A percentile compares a stretch with the other conserved stretches of the same genome.
Conservation (phyloP, 371 early-diverging fungal genomes). For the Mortierella sp. region DNA sequence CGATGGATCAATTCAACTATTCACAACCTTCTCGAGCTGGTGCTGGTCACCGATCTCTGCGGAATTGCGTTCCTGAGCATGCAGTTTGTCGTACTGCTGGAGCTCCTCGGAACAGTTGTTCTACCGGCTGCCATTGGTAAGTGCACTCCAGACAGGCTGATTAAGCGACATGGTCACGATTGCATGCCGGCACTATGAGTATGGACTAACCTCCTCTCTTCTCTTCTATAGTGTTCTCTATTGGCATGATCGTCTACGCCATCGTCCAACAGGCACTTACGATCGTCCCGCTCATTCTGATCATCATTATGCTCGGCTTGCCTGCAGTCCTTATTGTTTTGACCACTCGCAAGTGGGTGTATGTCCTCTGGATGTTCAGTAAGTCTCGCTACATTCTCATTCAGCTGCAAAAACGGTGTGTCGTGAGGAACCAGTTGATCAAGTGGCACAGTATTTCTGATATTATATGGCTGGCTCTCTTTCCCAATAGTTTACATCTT, state of each 20-base stretch:
- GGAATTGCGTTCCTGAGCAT: constrained; percentile 91
- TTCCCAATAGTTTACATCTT: constrained; percentile 61
- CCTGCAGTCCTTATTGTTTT: constrained; percentile 89
- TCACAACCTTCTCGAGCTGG: constrained; percentile 92
- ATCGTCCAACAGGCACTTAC: constrained; percentile 15
- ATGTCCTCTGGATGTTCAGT: constrained; percentile 83
- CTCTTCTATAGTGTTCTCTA: constrained; percentile 32
- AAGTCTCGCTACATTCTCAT: too few species aligned
- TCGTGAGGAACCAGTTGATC: too few species aligned
- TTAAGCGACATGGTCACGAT: too few species aligned
- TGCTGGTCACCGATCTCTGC: constrained; percentile 86
- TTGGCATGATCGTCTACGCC: constrained; percentile 35
- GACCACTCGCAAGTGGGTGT: constrained; percentile 84
- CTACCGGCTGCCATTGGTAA: constrained; percentile 84
- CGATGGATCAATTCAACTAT: constrained; percentile 95
- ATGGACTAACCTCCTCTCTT: too few species aligned
- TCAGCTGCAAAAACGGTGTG: too few species aligned
- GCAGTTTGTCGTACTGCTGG: constrained; percentile 88
- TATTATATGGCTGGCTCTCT: neutral
- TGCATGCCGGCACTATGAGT: too few species aligned
- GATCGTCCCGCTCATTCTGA: constrained; percentile 69
- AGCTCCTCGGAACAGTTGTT: constrained; percentile 85
- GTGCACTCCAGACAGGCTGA: too few species aligned
- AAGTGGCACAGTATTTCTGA: neutral
- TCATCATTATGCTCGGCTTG: constrained; percentile 75